Percentiles rank a stretch among this genome's conserved stretches.
These are phyloP conservation scores for Chlorociboria aeruginascens DNA, from an alignment of 495 filamentous ascomycete genomes.

Conservation along the genomic window DNA sequence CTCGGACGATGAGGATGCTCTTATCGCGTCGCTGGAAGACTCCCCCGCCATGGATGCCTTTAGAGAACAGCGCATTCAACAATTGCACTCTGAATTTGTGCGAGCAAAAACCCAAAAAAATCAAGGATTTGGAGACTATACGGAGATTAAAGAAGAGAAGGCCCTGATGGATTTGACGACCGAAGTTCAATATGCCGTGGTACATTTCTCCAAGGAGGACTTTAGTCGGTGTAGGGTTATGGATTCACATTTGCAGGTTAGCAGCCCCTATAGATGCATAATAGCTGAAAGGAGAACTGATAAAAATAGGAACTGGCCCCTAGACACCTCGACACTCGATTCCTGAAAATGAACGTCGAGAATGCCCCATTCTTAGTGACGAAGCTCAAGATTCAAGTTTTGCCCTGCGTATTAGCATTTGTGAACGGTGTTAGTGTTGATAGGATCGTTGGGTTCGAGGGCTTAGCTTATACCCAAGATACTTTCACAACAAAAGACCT, in stretches of 20 bases:
- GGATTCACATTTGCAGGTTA: slow-evolving; percentile 47
- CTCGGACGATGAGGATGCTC: slow-evolving; percentile 54
- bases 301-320: slow-evolving; percentile 35
- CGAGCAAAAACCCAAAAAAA: slow-evolving; percentile 25
- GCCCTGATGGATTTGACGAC: slow-evolving; percentile 59
- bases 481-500: slow-evolving; percentile 49
- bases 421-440: slow-evolving; percentile 55
- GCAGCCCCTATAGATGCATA: background rate
- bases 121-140: slow-evolving; percentile 36
- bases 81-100: slow-evolving; percentile 50
- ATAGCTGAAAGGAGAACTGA: slow-evolving; percentile 11
- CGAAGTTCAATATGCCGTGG: slow-evolving; percentile 43
- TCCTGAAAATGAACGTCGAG: slow-evolving; percentile 57
- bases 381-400: slow-evolving; percentile 54
- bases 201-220: slow-evolving; percentile 68
- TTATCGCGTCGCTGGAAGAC: slow-evolving; percentile 60
- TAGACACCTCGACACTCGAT: slow-evolving; percentile 55
- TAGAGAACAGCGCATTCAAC: slow-evolving; percentile 58
- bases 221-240: slow-evolving; percentile 62
- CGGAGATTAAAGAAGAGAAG: slow-evolving; percentile 52
- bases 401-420: slow-evolving; percentile 69
- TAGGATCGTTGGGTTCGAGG: slow-evolving; percentile 65
- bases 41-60: slow-evolving; percentile 45
- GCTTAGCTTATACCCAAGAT: slow-evolving; percentile 47
- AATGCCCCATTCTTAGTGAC: slow-evolving; percentile 63